phyloP scores from a whole-genome alignment of 2,329 filamentous ascomycete species.

The Curvularia hawaiiensis region DNA sequence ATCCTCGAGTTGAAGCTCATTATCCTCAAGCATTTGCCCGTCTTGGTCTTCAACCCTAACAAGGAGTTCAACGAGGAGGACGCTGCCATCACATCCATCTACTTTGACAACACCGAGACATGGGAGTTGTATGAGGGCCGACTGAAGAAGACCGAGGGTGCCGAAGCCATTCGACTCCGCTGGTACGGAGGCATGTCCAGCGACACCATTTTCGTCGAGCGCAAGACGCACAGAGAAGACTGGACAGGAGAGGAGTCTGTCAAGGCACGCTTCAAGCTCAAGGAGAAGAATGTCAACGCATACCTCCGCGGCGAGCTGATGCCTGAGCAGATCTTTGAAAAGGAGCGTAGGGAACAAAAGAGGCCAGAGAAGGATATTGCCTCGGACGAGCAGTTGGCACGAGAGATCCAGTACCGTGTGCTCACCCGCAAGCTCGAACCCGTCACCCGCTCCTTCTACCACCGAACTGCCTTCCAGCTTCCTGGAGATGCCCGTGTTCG shows the following conservation, averaged over 20 bases:
- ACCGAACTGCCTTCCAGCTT: constrained; percentile 96
- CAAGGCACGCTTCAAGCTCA: constrained; percentile 91
- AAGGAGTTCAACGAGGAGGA: constrained; percentile 94
- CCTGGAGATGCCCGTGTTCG: constrained; percentile 95
- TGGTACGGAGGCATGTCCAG: constrained; percentile 98
- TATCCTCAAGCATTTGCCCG: constrained; percentile 94
- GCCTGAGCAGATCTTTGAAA: constrained; percentile 90
- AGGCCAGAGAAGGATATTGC: constrained; percentile 91
- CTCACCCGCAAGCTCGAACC: constrained; percentile 85
- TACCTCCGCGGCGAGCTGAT: constrained; percentile 85
- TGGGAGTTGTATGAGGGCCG: constrained; percentile 96
- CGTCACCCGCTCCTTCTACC: constrained; percentile 95
- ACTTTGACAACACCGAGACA: constrained; percentile 92
- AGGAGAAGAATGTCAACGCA: constrained; percentile 96
- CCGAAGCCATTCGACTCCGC: constrained; percentile 91
- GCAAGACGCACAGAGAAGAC: constrained; percentile 97
- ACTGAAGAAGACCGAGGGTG: constrained; percentile 96
- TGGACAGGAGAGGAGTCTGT: constrained; percentile 99
- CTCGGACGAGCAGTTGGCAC: constrained; percentile 85
- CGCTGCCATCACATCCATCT: constrained; percentile 96
- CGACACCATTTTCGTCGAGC: constrained; percentile 94
- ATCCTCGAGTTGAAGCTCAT: constrained; percentile 98
- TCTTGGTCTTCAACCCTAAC: constrained; percentile 94
- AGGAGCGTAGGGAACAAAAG: constrained; percentile 93
- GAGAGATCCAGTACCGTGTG: constrained; percentile 92